phyloP scores from a whole-genome alignment of 1,139 yeast species.

The Geotrichum aggregatum region DNA sequence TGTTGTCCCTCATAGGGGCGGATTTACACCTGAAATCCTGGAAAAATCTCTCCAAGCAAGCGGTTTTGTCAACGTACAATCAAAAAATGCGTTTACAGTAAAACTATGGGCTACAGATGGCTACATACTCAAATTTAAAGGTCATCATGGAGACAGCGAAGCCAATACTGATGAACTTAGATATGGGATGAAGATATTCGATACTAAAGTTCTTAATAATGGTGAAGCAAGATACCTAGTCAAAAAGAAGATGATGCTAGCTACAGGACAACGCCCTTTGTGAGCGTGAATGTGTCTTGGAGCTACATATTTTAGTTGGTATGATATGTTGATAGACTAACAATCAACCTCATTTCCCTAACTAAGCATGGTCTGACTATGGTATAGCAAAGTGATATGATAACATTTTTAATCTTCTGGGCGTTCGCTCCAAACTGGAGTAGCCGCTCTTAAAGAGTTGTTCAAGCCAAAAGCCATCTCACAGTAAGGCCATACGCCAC shows the following conservation, averaged over 20 bases:
- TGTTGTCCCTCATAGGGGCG: conserved; percentile 27
- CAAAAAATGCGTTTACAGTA: conserved; percentile 23
- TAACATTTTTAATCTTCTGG: too few relatives aligned
- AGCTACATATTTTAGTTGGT: too few relatives aligned
- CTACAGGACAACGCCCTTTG: conserved; percentile 21
- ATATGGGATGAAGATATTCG: conserved; percentile 16
- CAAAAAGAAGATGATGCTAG: conserved; percentile 23
- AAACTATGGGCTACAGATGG: conserved; percentile 29
- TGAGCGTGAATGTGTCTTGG: conserved; percentile 9
- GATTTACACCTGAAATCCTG: conserved; percentile 22
- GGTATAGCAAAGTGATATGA: too few relatives aligned
- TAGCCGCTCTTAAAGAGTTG: too few relatives aligned
- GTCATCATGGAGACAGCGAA: conserved; percentile 4
- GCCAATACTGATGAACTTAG: background rate
- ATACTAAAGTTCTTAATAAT: conserved; percentile 17
- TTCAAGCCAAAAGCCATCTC: too few relatives aligned
- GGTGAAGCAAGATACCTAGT: conserved; percentile 22
- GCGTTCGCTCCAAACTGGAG: too few relatives aligned
- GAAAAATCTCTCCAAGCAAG: conserved; percentile 23
- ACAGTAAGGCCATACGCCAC: too few relatives aligned
- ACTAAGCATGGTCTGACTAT: too few relatives aligned
- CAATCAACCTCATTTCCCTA: too few relatives aligned
- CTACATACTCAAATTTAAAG: conserved; percentile 19
- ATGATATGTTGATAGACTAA: too few relatives aligned
- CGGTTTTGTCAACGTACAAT: conserved; percentile 25